Percentiles rank a stretch among this genome's conserved stretches.
These are phyloP conservation scores for Haplosporangium gracile DNA, from an alignment of 192 early-diverging fungal species.

Conservation along the genomic window DNA sequence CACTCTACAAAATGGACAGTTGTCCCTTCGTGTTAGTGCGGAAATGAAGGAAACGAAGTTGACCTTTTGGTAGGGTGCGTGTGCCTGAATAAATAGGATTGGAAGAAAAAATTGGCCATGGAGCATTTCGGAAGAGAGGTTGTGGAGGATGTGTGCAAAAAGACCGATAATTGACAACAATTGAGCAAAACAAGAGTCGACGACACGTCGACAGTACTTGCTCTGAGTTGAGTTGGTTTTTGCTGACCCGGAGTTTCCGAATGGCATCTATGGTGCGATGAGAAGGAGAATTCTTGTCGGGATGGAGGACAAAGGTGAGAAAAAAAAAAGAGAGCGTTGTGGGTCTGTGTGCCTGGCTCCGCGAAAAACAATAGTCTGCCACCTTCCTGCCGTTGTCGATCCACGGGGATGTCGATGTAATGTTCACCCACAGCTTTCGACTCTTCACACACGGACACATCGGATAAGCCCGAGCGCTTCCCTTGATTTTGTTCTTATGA, in stretches of 20 bases:
- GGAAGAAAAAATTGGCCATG: not conserved
- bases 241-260: conserved; percentile 7
- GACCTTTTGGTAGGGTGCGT: not conserved
- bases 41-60: too few relatives aligned
- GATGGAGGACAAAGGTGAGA: not conserved
- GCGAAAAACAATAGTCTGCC: not conserved
- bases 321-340: not conserved
- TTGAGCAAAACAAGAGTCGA: not conserved
- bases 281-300: not conserved
- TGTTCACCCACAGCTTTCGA: not conserved
- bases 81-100: not conserved
- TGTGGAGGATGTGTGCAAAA: not conserved
- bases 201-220: not conserved
- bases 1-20: not conserved
- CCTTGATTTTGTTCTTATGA: not conserved
- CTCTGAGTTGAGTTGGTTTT: not conserved
- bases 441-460: not conserved
- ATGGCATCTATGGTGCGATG: not conserved
- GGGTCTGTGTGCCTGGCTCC: not conserved
- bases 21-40: too few relatives aligned
- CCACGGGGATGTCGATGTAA: too few relatives aligned
- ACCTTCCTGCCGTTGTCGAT: not conserved
- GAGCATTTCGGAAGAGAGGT: not conserved
- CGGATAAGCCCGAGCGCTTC: conserved; percentile 5
- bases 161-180: not conserved